Percentiles rank a stretch among this genome's conserved stretches.
Evolutionary conservation across 208 protist genomes (phyloP).

Genomic region (Acanthamoeba triangularis): DNA sequence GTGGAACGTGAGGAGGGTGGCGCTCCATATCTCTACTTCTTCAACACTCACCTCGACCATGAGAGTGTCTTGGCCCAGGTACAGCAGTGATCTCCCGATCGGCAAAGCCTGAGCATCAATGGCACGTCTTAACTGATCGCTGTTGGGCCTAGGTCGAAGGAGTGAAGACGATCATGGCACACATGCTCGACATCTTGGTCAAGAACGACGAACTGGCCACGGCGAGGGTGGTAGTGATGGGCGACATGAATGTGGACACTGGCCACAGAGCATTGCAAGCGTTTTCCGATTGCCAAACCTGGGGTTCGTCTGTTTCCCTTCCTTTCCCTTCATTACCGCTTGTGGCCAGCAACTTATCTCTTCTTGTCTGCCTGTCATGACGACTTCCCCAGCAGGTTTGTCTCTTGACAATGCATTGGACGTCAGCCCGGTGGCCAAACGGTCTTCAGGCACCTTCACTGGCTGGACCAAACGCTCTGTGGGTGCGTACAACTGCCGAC

Average conservation of each 20-base stretch:
- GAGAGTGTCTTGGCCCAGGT: background rate
- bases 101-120: background rate
- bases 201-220: background rate
- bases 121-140: background rate
- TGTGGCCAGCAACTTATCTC: background rate
- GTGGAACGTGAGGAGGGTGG: background rate
- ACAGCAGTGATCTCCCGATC: background rate
- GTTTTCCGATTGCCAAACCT: background rate
- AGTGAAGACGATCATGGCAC: background rate
- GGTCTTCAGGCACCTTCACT: slow-evolving; percentile 26
- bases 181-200: background rate
- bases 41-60: slow-evolving; percentile 53
- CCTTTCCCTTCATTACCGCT: background rate
- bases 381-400: background rate
- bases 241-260: slow-evolving; percentile 23
- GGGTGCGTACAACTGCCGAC: background rate
- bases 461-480: background rate
- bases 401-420: background rate
- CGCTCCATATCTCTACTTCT: background rate
- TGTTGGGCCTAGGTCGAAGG: background rate
- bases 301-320: background rate
- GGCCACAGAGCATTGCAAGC: background rate
- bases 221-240: background rate
- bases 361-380: background rate
- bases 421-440: background rate